Evolutionary conservation across 306 rosid species (phyloP).

Genomic region (Hippophae tibetana): DNA sequence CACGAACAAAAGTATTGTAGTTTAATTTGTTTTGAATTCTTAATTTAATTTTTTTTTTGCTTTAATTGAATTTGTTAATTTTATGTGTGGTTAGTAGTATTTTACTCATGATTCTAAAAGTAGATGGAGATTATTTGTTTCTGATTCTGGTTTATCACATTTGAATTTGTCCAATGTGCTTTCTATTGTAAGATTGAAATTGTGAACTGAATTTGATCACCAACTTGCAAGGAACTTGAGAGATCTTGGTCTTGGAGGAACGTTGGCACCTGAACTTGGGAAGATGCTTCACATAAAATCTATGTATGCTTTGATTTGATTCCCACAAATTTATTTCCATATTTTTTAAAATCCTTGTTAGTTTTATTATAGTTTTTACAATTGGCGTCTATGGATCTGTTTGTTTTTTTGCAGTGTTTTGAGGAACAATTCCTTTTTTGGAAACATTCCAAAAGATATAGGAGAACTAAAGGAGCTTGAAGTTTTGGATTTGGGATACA

Average conservation of each 20-base stretch:
- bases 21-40: too few species aligned
- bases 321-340: background rate
- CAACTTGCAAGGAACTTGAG: slow-evolving; percentile 46
- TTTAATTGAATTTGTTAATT: too few species aligned
- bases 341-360: background rate
- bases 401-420: slow-evolving; percentile 35
- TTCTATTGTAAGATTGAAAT: slow-evolving; percentile 8
- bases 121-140: background rate
- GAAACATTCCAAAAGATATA: slow-evolving; percentile 46
- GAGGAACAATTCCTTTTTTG: slow-evolving; percentile 56
- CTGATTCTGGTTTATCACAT: background rate
- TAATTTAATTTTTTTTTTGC: too few species aligned
- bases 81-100: too few species aligned
- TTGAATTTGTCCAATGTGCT: background rate
- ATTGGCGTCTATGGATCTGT: background rate
- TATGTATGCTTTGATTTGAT: slow-evolving; percentile 33
- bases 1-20: too few species aligned
- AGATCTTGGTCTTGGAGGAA: slow-evolving; percentile 55
- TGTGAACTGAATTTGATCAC: background rate
- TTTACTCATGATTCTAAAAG: too few species aligned
- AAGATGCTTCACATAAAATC: slow-evolving; percentile 45
- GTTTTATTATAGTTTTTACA: background rate
- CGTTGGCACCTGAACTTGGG: slow-evolving; percentile 54
- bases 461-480: slow-evolving; percentile 43
- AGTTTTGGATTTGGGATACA: slow-evolving; percentile 60